Evolutionary conservation across 805 yeast species (phyloP).

Genomic region (Metschnikowia similis): DNA sequence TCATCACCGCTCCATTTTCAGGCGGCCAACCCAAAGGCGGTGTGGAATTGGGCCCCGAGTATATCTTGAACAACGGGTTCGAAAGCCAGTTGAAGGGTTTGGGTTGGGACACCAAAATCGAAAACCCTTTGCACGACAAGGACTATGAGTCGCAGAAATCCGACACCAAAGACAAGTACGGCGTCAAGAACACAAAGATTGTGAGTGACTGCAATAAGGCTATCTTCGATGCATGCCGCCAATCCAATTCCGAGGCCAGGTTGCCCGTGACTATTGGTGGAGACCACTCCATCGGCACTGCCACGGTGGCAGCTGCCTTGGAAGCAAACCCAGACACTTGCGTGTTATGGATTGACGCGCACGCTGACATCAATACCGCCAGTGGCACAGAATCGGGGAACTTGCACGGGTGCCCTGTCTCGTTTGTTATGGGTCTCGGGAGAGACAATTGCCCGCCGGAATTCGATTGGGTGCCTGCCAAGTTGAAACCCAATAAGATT

Average conservation of each 20-base stretch:
- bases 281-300: constrained; percentile 94
- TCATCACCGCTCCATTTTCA: constrained; percentile 86
- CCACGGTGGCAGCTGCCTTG: constrained; percentile 82
- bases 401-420: constrained; percentile 94
- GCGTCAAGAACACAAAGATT: constrained; percentile 68
- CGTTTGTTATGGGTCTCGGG: constrained; percentile 83
- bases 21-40: constrained; percentile 96
- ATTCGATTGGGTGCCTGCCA: constrained; percentile 74
- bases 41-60: constrained; percentile 91
- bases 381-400: constrained; percentile 81
- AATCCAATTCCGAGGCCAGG: constrained; percentile 41
- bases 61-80: constrained; percentile 69
- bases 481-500: constrained; percentile 62
- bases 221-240: constrained; percentile 57
- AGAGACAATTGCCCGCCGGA: constrained; percentile 63
- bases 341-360: constrained; percentile 95
- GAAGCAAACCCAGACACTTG: constrained; percentile 82
- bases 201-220: constrained; percentile 70
- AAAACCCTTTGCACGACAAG: constrained; percentile 50
- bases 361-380: constrained; percentile 94
- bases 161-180: constrained; percentile 43
- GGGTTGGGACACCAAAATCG: constrained; percentile 64
- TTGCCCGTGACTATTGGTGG: constrained; percentile 91
- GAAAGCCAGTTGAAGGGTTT: constrained; percentile 55
- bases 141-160: constrained; percentile 42